Base-by-base conservation (phyloP, 2,329 filamentous ascomycete genomes). In the Penicillium sp. region DNA sequence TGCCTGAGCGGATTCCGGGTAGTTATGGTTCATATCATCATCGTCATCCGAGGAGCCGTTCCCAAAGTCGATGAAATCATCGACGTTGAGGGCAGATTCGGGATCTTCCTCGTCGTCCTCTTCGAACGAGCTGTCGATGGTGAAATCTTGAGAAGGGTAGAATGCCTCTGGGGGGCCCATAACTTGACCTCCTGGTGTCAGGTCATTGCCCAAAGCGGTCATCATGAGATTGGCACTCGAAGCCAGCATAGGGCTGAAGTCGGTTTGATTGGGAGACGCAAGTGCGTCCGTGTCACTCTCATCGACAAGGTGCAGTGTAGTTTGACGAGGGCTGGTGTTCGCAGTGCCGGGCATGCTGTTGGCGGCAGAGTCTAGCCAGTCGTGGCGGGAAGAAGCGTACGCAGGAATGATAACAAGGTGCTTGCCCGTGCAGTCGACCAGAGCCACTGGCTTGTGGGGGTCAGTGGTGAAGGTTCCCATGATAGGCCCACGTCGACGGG, bases 181-280 rank as follows among this genome's bases (percentile, higher is more conserved):
- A n/a, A 85, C 80, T 66, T 89, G 85, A 5, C 83, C 84, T 59
- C 74, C 76, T 36, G 79, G 74, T 22, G 75, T 71, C 50, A 75
- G 71, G 41, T 79, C 75, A 49, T 77, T 79, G 21, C 76, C 75
- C 75, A 91, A 86, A 62, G 86, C 87, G 45, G 87, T 87, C 75
- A 92, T 85, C 88, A 92, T 92, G 60, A 92, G 81, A 55, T 90
- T 88, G 52, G 86, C 85, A 16, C 85, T 83, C 55, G 88, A 86
- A 67, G 80, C 84, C 56, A 88, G 75, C 65, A 89, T 84, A 14
- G 87, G 84, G 48, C 73, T 75, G 45, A 74, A 60, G 45, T 72
- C 69, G 8, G 58, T 52, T 10, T 68, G 71, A 45, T 68, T 71
- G 2, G 74, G 73, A 1, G 73, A 76, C 8, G 67, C 63, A 24